These are phyloP conservation scores for Lolium multiflorum DNA, from an alignment of 176 grass and related monocot species.

Conservation along the genomic window DNA sequence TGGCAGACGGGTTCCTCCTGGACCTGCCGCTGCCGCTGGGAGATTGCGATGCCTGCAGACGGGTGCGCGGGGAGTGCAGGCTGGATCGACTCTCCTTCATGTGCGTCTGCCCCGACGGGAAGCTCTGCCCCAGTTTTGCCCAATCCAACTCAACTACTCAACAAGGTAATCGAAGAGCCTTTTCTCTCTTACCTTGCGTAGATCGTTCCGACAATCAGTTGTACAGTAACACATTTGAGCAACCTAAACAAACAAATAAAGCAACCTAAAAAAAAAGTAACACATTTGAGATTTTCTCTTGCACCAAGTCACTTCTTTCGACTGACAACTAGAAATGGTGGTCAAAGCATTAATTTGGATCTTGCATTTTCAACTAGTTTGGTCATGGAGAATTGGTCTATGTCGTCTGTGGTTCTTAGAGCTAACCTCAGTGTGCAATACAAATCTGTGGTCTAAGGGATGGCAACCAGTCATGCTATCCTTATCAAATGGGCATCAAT, in stretches of 20 bases:
- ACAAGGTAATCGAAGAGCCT: background rate
- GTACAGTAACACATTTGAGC: no score
- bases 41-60: slow-evolving; percentile 32
- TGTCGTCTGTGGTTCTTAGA: no score
- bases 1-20: slow-evolving; percentile 50
- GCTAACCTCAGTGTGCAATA: background rate
- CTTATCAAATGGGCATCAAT: background rate
- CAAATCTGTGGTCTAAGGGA: background rate
- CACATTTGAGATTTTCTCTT: no score
- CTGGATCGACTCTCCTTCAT: slow-evolving; percentile 16
- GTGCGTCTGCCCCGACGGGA: slow-evolving; percentile 50
- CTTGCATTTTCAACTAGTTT: background rate
- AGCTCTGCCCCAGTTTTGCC: background rate
- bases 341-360: background rate
- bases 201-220: background rate
- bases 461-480: background rate
- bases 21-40: background rate
- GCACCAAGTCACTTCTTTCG: no score
- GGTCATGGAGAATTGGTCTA: background rate
- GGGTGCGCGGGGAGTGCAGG: slow-evolving; percentile 51
- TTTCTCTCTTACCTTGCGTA: background rate
- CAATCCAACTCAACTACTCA: background rate
- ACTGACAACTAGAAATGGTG: no score
- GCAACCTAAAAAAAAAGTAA: no score
- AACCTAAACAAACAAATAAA: no score